Evolutionary conservation across 2,329 filamentous ascomycete species (phyloP).

Genomic region (Exophiala aquamarina): DNA sequence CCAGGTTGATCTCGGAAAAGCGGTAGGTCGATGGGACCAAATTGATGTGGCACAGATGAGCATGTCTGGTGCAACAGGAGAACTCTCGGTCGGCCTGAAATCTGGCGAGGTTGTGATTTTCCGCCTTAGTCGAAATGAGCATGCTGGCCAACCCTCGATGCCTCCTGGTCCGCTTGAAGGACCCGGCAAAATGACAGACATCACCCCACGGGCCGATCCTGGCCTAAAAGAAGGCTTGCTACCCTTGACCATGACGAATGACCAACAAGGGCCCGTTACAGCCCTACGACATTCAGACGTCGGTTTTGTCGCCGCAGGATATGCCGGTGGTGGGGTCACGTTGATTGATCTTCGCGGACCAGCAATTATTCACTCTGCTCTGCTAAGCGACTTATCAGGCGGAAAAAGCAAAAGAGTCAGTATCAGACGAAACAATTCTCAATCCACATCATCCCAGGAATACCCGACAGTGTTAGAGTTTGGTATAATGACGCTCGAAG

Average conservation of each 20-base stretch:
- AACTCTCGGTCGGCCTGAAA: conserved; percentile 77
- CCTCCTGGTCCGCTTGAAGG: conserved; percentile 56
- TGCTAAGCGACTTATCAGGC: conserved; percentile 71
- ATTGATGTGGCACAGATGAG: conserved; percentile 77
- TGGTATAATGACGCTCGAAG: conserved; percentile 87
- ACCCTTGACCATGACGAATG: conserved; percentile 77
- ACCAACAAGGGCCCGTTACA: conserved; percentile 78
- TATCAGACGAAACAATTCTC: conserved; percentile 49
- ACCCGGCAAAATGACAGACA: conserved; percentile 71
- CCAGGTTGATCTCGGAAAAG: conserved; percentile 82
- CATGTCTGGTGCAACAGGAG: conserved; percentile 76
- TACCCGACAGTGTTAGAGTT: conserved; percentile 85
- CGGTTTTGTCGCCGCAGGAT: conserved; percentile 85
- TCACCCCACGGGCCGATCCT: conserved; percentile 70
- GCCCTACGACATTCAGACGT: conserved; percentile 84
- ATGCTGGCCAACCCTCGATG: conserved; percentile 57
- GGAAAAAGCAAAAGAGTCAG: conserved; percentile 76
- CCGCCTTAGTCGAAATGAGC: conserved; percentile 79
- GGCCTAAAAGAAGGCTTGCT: conserved; percentile 75
- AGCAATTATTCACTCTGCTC: conserved; percentile 73
- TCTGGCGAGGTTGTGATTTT: conserved; percentile 86
- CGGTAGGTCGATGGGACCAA: conserved; percentile 74
- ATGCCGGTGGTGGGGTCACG: conserved; percentile 75
- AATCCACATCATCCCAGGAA: conserved; percentile 54
- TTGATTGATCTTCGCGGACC: conserved; percentile 89